These are phyloP conservation scores for Polychaeton citri DNA, from an alignment of 2,329 filamentous ascomycete genomes.

Conservation along the genomic window DNA sequence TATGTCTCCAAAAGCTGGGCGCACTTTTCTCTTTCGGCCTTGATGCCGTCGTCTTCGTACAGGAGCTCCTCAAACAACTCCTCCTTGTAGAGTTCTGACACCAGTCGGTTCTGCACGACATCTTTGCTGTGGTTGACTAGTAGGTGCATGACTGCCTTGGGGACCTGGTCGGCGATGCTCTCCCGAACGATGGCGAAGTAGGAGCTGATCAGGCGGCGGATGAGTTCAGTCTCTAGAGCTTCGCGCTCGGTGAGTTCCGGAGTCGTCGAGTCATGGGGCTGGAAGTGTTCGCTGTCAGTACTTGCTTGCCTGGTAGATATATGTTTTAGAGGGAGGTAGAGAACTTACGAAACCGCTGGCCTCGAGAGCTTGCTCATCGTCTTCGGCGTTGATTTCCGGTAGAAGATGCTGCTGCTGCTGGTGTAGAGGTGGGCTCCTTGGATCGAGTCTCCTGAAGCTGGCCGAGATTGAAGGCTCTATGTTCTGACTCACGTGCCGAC, in stretches of 20 bases:
- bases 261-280: slow-evolving; percentile 6
- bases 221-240: slow-evolving; percentile 93
- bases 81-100: slow-evolving; percentile 92
- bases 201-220: slow-evolving; percentile 87
- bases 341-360: slow-evolving; percentile 16
- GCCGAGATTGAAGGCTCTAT: slow-evolving; percentile 72
- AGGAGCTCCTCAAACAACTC: slow-evolving; percentile 79
- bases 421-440: slow-evolving; percentile 33
- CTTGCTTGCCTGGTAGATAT: no score
- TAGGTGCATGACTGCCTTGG: slow-evolving; percentile 97
- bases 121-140: slow-evolving; percentile 98
- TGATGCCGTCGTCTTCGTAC: slow-evolving; percentile 94
- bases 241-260: slow-evolving; percentile 89
- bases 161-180: slow-evolving; percentile 95
- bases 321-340: slow-evolving; percentile 2
- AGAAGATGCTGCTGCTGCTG: slow-evolving; percentile 11
- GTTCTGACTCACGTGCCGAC: slow-evolving; percentile 63
- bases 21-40: slow-evolving; percentile 96
- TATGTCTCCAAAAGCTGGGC: slow-evolving; percentile 92
- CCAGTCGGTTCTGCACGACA: slow-evolving; percentile 89
- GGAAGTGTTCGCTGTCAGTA: neutral
- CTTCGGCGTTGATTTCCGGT: slow-evolving; percentile 11
- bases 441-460: slow-evolving; percentile 61
- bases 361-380: slow-evolving; percentile 42
- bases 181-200: slow-evolving; percentile 99